Conservation (phyloP, 257 asterid genomes). For the Osmanthus fragrans region DNA sequence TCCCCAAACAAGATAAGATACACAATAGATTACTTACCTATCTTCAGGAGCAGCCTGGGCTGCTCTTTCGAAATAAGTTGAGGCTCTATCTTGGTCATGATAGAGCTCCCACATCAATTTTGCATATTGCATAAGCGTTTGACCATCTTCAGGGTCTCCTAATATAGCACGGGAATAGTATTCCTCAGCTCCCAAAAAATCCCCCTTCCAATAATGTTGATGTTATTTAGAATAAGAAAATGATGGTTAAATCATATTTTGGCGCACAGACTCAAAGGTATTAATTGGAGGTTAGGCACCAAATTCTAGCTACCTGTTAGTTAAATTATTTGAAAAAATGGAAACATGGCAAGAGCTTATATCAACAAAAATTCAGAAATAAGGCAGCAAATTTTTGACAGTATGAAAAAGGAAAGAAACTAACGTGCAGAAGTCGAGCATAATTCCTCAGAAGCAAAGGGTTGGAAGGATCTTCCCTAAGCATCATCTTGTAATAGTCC, state of each 20-base stretch:
- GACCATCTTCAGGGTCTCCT: conserved; percentile 74
- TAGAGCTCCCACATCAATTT: conserved; percentile 71
- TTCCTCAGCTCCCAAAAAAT: conserved; percentile 74
- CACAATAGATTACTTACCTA: conserved; percentile 37
- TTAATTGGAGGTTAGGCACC: neutral
- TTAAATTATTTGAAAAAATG: neutral
- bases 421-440: conserved; percentile 72
- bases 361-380: neutral
- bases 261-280: neutral
- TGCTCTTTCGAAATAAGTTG: conserved; percentile 62
- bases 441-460: conserved; percentile 57
- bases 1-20: neutral
- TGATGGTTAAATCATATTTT: neutral
- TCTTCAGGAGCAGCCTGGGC: conserved; percentile 65
- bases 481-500: conserved; percentile 36
- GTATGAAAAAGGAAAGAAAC: conserved; percentile 4
- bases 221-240: neutral
- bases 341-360: neutral
- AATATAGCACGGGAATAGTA: conserved; percentile 50
- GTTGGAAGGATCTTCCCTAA: conserved; percentile 47
- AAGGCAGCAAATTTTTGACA: neutral
- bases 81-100: conserved; percentile 57
- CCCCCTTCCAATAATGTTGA: conserved; percentile 36
- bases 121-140: conserved; percentile 54
- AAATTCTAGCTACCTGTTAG: neutral